Evolutionary conservation across 2,329 filamentous ascomycete species (phyloP).

Genomic region (Ilyonectria sp.): DNA sequence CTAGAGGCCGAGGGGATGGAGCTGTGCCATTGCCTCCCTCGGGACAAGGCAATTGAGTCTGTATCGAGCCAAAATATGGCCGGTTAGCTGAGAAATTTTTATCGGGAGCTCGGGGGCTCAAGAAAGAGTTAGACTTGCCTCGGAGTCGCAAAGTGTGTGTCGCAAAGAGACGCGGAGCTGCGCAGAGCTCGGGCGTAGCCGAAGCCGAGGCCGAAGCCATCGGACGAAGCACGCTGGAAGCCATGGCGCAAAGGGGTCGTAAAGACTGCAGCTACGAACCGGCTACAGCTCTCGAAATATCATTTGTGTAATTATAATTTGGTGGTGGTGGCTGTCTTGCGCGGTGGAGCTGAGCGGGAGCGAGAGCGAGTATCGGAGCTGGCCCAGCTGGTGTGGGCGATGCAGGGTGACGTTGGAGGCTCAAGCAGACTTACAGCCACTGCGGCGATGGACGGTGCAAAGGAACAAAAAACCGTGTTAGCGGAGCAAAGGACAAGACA

Average conservation of each 20-base stretch:
- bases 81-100: conserved; percentile 26
- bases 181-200: conserved; percentile 50
- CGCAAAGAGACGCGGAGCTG: conserved; percentile 46
- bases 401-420: conserved; percentile 33
- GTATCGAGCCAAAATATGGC: conserved; percentile 12
- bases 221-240: conserved; percentile 53
- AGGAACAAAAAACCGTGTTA: background rate
- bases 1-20: conserved; percentile 48
- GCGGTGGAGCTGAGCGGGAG: conserved; percentile 16
- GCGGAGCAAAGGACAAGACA: conserved; percentile 3
- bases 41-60: conserved; percentile 45
- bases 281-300: conserved; percentile 13
- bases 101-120: conserved; percentile 1
- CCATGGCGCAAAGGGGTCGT: conserved; percentile 48
- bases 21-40: conserved; percentile 58
- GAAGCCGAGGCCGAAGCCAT: conserved; percentile 45
- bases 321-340: conserved; percentile 10
- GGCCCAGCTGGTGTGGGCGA: background rate
- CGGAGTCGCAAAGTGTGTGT: conserved; percentile 42
- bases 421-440: conserved; percentile 25
- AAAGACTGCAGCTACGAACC: background rate
- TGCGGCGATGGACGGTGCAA: conserved; percentile 1
- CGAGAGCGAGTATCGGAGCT: conserved; percentile 31
- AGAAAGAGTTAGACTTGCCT: conserved; percentile 30
- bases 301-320: conserved; percentile 22